phyloP scores from a whole-genome alignment of 768 basidiomycete species.

The Zangia roseola region DNA sequence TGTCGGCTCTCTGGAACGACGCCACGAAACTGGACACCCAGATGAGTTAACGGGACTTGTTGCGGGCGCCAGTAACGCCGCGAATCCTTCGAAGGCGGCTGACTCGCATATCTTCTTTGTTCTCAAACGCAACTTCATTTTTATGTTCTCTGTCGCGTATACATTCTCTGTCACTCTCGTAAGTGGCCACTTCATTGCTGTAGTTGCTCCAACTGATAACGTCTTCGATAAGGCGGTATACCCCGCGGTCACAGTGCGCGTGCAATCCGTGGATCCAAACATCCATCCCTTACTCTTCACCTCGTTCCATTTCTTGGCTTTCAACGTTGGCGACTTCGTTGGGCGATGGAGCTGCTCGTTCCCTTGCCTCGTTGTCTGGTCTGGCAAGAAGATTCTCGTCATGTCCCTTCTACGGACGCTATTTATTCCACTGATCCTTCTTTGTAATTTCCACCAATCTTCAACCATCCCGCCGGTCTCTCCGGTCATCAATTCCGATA shows the following conservation, averaged over 20 bases:
- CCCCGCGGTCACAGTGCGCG: conserved; percentile 81
- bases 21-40: conserved; percentile 21
- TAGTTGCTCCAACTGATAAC: conserved; percentile 3
- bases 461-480: conserved; percentile 24
- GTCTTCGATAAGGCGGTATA: conserved; percentile 64
- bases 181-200: conserved; percentile 21
- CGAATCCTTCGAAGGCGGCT: conserved; percentile 30
- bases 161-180: conserved; percentile 82
- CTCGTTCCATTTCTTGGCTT: conserved; percentile 73
- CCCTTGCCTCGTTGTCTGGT: conserved; percentile 67
- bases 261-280: conserved; percentile 60
- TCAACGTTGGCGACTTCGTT: conserved; percentile 68
- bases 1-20: conserved; percentile 46
- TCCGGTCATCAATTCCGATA: conserved; percentile 69
- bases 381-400: conserved; percentile 55
- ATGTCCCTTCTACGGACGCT: conserved; percentile 70
- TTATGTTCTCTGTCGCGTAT: conserved; percentile 72
- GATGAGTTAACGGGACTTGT: conserved; percentile 36
- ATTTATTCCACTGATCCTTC: conserved; percentile 85
- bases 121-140: conserved; percentile 62
- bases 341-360: conserved; percentile 71
- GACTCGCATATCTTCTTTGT: conserved; percentile 49
- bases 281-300: conserved; percentile 84
- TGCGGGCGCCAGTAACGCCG: conserved; percentile 22
- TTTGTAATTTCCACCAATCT: conserved; percentile 76